Evolutionary conservation across 2,329 filamentous ascomycete species (phyloP).

Genomic region (Diaporthe helianthi): DNA sequence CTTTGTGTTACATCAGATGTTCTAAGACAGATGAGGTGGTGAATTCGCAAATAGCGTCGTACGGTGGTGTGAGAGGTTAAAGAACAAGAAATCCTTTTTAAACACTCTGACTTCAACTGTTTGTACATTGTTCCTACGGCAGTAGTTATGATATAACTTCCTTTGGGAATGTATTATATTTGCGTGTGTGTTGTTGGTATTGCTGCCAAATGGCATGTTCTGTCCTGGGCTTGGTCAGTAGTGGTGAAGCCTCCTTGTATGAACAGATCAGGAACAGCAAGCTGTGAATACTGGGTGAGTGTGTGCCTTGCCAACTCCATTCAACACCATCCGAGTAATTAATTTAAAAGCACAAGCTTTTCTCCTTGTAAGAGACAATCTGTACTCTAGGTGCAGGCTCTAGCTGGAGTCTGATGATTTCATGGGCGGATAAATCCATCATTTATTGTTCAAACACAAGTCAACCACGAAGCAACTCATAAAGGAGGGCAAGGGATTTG

Average conservation of each 20-base stretch:
- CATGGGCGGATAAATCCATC: no score
- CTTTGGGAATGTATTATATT: neutral
- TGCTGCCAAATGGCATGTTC: neutral
- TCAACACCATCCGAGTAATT: no score
- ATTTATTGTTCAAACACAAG: no score
- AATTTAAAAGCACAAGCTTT: no score
- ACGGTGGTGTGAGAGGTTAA: neutral
- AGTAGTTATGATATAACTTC: constrained; percentile 5
- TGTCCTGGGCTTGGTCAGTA: neutral
- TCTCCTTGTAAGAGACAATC: no score
- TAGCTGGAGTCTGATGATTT: no score
- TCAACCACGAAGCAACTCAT: no score
- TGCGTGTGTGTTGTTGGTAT: neutral
- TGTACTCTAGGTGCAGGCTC: no score
- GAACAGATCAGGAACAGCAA: neutral
- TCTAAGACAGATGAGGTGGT: neutral
- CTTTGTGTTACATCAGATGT: neutral
- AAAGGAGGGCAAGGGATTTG: no score
- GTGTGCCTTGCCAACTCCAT: no score
- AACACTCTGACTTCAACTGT: neutral
- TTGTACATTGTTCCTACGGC: constrained; percentile 8
- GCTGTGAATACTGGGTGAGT: no score
- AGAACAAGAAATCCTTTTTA: constrained; percentile 7
- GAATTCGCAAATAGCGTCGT: neutral
- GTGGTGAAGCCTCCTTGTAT: neutral